A percentile compares a stretch with the other conserved stretches of the same genome.
Conservation (phyloP, 345 rosid species). For the Dimocarpus longan region DNA sequence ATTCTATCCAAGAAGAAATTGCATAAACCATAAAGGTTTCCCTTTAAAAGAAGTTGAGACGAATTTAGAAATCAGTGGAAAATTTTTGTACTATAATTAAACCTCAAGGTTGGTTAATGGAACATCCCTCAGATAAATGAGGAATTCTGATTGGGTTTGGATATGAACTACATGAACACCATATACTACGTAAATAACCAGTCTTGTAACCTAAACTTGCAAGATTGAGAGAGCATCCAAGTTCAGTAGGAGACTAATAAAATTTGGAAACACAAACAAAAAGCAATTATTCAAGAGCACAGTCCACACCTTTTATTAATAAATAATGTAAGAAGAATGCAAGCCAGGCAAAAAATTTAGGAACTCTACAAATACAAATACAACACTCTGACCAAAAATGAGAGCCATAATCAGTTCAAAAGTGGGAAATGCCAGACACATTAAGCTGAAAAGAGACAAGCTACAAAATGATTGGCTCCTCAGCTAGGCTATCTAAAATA, state of each 20-base stretch:
- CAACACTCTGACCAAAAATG: neutral
- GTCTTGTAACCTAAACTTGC: no score
- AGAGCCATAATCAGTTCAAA: neutral
- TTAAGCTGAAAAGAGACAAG: neutral
- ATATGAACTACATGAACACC: no score
- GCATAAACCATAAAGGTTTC: no score
- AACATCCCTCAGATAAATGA: no score
- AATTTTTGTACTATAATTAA: no score
- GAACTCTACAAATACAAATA: constrained; percentile 2
- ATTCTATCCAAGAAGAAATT: no score
- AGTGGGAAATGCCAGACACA: neutral
- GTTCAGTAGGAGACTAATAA: neutral
- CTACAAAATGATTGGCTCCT: neutral
- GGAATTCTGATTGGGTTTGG: no score
- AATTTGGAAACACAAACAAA: neutral
- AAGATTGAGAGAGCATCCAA: neutral
- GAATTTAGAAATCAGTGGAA: no score
- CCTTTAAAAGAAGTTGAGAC: no score
- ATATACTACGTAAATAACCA: no score
- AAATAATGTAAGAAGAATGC: neutral
- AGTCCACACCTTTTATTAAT: constrained; percentile 10
- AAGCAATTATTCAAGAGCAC: neutral
- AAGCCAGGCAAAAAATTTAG: neutral
- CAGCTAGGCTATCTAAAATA: constrained; percentile 15
- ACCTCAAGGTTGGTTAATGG: no score